Evolutionary conservation across 345 rosid species (phyloP).

Genomic region (Erodium maritimum): DNA sequence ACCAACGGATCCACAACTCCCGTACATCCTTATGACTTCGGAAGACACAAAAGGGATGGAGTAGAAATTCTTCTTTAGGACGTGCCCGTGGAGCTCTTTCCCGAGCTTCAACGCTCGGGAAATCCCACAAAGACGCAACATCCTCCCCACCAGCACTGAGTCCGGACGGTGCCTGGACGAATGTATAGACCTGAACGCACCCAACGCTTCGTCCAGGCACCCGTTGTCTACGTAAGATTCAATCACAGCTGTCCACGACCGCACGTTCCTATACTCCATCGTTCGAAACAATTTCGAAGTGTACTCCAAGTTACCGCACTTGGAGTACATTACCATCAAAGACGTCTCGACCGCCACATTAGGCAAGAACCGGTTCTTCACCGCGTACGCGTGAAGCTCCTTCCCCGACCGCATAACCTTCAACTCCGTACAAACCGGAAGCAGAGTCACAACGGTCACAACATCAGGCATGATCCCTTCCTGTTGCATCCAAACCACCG

Average conservation of each 20-base stretch:
- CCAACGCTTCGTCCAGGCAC: constrained; percentile 24
- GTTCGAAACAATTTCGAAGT: constrained; percentile 42
- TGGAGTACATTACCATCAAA: constrained; percentile 76
- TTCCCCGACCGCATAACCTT: constrained; percentile 62
- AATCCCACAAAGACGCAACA: constrained; percentile 40
- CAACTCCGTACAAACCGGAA: constrained; percentile 66
- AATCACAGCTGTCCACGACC: constrained; percentile 66
- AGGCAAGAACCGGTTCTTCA: constrained; percentile 57
- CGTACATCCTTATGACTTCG: constrained; percentile 61
- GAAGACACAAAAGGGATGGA: constrained; percentile 52
- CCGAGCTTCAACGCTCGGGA: constrained; percentile 53
- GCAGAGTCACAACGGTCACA: constrained; percentile 57
- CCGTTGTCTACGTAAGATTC: constrained; percentile 41
- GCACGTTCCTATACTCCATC: constrained; percentile 47
- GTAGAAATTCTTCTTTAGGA: constrained; percentile 49
- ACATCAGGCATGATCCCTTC: constrained; percentile 58
- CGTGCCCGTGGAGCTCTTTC: constrained; percentile 65
- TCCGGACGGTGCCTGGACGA: constrained; percentile 60
- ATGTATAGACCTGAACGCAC: constrained; percentile 51
- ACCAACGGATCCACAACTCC: constrained; percentile 36
- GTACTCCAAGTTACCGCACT: constrained; percentile 42
- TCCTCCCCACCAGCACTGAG: constrained; percentile 55
- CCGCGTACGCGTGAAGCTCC: constrained; percentile 73
- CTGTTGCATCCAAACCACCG: constrained; percentile 33
- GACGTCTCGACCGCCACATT: constrained; percentile 64